Evolutionary conservation across 495 filamentous ascomycete species (phyloP), one percentile per base, ranked within the genome.

Genomic region (Penicillium macrosclerotiorum): DNA sequence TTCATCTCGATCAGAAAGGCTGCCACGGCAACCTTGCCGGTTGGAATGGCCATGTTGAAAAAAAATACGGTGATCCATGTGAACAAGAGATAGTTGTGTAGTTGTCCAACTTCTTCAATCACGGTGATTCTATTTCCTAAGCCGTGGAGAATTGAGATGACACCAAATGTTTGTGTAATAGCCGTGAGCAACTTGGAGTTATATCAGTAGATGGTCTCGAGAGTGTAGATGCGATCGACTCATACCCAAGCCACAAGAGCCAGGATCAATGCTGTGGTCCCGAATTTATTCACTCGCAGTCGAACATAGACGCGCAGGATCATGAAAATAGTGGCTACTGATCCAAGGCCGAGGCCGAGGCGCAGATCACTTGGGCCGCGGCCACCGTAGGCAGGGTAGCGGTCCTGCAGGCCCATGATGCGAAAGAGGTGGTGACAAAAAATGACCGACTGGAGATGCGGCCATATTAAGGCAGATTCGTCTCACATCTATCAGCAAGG

Each of bases 1-100:
- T 57, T 60, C 57, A 60, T 60, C 20, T 60, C 57, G 34, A 60
- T 47, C 23, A 60, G 24, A 17, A 60, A 60, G 6, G 54, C 53
- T 8, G 51, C 42, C 16, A 60, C 57, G 1, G 57, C 57, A 3
- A 60, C 53, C 37, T 60, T 60, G 18, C 57, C 57, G 19, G 54
- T 57, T 2, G 57, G 57, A 47, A 60, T 60, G 1, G 54, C 57
- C 25, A 60, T 9, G 38, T 60, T 60, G 47, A 60, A 60, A 27
- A 60, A 60, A 20, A 60, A 60, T 11, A 60, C 54, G 3, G 57
- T 60, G 24, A 57, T 57, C 57, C 57, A 60, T 11, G 57, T 60
- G 37, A 54, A 60, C 9, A 60, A 30, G 18, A 60, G 57, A 30
- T 52, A 57, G 22, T 60, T 57, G 11, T 42, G 42, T 29, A 57